phyloP scores from a whole-genome alignment of 352 stramenopile species.

The Phytophthora parvispora region DNA sequence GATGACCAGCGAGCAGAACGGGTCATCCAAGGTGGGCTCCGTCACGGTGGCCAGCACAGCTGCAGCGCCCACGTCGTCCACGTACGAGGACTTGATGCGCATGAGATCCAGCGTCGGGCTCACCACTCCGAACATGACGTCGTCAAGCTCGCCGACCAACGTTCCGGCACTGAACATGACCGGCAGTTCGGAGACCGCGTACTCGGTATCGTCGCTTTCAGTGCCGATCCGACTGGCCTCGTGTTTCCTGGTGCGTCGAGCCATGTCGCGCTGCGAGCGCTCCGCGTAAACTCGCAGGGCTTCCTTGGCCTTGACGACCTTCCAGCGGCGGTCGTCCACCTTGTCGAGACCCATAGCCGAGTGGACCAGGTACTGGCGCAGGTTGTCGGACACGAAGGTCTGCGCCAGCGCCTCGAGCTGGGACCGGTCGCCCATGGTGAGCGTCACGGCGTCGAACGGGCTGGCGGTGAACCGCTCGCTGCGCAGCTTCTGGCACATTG shows the following conservation, averaged over 20 bases:
- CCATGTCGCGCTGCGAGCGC: conserved; percentile 34
- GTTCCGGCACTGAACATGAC: conserved; percentile 43
- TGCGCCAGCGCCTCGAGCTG: conserved; percentile 35
- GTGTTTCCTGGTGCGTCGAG: conserved; percentile 18
- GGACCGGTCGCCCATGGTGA: conserved; percentile 32
- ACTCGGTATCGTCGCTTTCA: conserved; percentile 17
- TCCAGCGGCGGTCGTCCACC: conserved; percentile 46
- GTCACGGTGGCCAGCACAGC: conserved; percentile 51
- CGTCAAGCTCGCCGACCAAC: conserved; percentile 39
- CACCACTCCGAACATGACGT: conserved; percentile 52
- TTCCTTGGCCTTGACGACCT: conserved; percentile 41
- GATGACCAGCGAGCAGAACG: conserved; percentile 53
- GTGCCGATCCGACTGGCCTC: conserved; percentile 9
- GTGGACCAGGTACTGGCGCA: conserved; percentile 50
- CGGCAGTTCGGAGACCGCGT: conserved; percentile 24
- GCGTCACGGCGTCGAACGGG: conserved; percentile 31
- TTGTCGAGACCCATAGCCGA: conserved; percentile 29
- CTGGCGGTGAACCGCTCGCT: conserved; percentile 30
- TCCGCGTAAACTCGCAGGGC: conserved; percentile 40
- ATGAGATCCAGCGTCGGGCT: conserved; percentile 46
- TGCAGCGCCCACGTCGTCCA: conserved; percentile 48
- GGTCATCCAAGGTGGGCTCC: conserved; percentile 54
- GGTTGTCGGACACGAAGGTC: conserved; percentile 42
- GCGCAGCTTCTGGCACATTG: background rate
- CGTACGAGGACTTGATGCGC: conserved; percentile 56